phyloP scores from a whole-genome alignment of 768 basidiomycete species.

The Asterophora lycoperdoides region DNA sequence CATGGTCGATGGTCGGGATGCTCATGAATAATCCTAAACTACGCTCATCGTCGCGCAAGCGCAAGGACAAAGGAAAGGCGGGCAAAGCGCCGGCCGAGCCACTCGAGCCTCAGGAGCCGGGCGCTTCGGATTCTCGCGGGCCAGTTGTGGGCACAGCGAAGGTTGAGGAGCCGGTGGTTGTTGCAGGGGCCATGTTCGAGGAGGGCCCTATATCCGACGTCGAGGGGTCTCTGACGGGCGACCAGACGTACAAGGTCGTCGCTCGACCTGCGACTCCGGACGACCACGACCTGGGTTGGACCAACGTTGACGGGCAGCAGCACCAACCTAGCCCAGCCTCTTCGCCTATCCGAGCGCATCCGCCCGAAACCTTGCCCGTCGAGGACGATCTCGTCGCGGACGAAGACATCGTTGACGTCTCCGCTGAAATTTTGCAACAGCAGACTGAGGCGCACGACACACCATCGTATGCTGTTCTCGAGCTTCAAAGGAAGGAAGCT shows the following conservation, averaged over 20 bases:
- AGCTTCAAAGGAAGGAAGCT: background rate
- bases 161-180: background rate
- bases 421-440: slow-evolving; percentile 4
- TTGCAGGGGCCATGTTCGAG: background rate
- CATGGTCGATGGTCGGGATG: slow-evolving; percentile 16
- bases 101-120: background rate
- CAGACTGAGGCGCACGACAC: background rate
- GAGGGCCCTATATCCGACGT: background rate
- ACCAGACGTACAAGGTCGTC: background rate
- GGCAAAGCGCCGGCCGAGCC: background rate
- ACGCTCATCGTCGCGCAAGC: slow-evolving; percentile 5
- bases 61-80: slow-evolving; percentile 3
- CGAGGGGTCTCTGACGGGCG: slow-evolving; percentile 1
- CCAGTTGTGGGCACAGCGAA: background rate
- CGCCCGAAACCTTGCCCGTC: background rate
- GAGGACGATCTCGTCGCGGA: background rate
- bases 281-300: slow-evolving; percentile 11
- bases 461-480: background rate
- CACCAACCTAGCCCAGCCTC: background rate
- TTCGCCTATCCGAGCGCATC: background rate
- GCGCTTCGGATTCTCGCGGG: background rate
- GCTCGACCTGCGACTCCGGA: background rate
- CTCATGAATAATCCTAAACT: slow-evolving; percentile 13
- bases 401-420: slow-evolving; percentile 11
- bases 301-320: slow-evolving; percentile 4